These are phyloP conservation scores for Polyporus arcularius DNA, from an alignment of 768 basidiomycete species.

Conservation along the genomic window DNA sequence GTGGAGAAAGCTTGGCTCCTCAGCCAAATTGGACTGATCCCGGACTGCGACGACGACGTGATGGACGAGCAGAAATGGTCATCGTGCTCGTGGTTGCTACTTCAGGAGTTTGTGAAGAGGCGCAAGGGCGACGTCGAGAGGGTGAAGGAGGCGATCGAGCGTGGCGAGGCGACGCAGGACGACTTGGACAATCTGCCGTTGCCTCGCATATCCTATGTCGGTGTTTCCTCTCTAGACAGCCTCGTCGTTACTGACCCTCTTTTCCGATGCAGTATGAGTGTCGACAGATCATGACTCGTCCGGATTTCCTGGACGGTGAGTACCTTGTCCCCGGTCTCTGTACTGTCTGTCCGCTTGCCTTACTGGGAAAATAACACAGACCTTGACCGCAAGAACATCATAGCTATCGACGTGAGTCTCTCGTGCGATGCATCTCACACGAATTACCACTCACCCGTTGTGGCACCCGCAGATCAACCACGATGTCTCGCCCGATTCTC, in stretches of 20 bases:
- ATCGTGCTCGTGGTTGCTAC: slow-evolving; percentile 78
- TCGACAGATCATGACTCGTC: slow-evolving; percentile 80
- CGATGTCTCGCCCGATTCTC: slow-evolving; percentile 79
- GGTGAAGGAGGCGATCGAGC: slow-evolving; percentile 40
- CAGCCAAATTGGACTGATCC: slow-evolving; percentile 78
- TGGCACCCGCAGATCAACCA: slow-evolving; percentile 54
- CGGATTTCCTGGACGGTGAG: slow-evolving; percentile 79
- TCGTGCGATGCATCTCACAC: neutral
- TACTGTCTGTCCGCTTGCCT: neutral
- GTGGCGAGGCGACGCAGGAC: slow-evolving; percentile 35
- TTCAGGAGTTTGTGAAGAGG: slow-evolving; percentile 70
- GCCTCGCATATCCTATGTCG: slow-evolving; percentile 65
- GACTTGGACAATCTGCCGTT: slow-evolving; percentile 49
- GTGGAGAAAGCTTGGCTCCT: slow-evolving; percentile 81
- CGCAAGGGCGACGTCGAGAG: slow-evolving; percentile 51
- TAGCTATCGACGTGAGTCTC: slow-evolving; percentile 71
- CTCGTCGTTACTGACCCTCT: neutral
- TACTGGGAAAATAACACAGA: slow-evolving; percentile 35
- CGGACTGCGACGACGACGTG: slow-evolving; percentile 81
- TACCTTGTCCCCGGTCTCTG: slow-evolving; percentile 9
- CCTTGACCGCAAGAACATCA: slow-evolving; percentile 70
- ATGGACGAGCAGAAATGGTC: slow-evolving; percentile 94
- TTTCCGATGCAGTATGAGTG: slow-evolving; percentile 54
- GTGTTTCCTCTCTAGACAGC: slow-evolving; percentile 18
- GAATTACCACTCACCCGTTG: slow-evolving; percentile 1